Percentiles rank a stretch among this genome's conserved stretches.
Evolutionary conservation across 2,329 filamentous ascomycete genomes (phyloP).

Genomic region (Ophiobolus disseminans): DNA sequence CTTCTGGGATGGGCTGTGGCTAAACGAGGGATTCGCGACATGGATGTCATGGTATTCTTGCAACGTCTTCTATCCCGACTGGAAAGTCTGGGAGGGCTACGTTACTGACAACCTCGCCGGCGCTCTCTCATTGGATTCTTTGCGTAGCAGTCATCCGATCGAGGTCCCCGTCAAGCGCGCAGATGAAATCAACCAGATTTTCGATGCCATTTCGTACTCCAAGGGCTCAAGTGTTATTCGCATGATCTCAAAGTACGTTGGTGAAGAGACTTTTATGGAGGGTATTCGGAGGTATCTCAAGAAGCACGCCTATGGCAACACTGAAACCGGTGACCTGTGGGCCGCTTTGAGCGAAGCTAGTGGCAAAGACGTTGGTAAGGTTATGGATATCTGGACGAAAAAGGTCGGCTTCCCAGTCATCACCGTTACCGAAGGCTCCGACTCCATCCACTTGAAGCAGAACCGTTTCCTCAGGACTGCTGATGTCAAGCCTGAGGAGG

Average conservation of each 20-base stretch:
- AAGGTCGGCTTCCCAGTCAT: conserved; percentile 93
- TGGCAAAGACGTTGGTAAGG: conserved; percentile 85
- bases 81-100: conserved; percentile 97
- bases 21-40: conserved; percentile 92
- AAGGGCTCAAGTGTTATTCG: conserved; percentile 95
- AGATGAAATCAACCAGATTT: conserved; percentile 97
- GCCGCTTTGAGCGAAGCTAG: conserved; percentile 84
- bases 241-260: conserved; percentile 96
- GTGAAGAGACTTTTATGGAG: conserved; percentile 91
- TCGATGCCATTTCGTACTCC: conserved; percentile 96
- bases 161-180: conserved; percentile 95
- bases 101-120: conserved; percentile 91
- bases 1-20: conserved; percentile 97
- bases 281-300: conserved; percentile 90
- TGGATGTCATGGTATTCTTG: conserved; percentile 96
- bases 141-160: conserved; percentile 94
- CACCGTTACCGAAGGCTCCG: conserved; percentile 77
- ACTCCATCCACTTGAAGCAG: conserved; percentile 85
- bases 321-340: conserved; percentile 90
- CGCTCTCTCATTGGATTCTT: conserved; percentile 84
- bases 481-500: conserved; percentile 92
- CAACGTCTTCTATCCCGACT: conserved; percentile 95
- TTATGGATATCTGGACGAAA: conserved; percentile 98
- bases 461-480: conserved; percentile 93
- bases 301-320: conserved; percentile 97